Conservation (phyloP, 2,329 filamentous ascomycete species). For the Pseudofabraea citricarpa region DNA sequence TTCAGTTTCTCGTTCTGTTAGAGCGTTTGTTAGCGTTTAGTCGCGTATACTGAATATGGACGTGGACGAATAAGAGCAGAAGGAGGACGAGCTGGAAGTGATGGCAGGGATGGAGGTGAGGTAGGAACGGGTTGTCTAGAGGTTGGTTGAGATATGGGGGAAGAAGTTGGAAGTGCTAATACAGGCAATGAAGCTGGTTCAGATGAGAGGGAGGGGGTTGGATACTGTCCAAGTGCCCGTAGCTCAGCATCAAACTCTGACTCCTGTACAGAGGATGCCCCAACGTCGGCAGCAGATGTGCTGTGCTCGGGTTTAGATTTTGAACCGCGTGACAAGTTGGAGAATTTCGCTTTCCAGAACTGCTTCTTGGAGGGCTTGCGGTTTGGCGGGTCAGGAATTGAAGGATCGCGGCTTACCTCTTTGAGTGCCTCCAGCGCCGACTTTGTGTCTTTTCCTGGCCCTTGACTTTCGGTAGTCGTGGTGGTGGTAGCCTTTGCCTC, state of each 20-base stretch:
- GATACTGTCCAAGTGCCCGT: constrained; percentile 5
- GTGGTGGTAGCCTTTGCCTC: constrained; percentile 9
- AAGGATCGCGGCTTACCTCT: constrained; percentile 42
- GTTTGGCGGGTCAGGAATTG: background rate
- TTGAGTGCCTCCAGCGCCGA: constrained; percentile 47
- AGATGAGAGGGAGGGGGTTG: background rate
- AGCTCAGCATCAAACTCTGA: constrained; percentile 8
- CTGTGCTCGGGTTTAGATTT: background rate
- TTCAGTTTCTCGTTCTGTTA: constrained; percentile 24
- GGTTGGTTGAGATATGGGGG: too few relatives aligned
- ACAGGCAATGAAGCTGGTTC: background rate
- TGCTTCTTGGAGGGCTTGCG: background rate
- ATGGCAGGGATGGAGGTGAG: too few relatives aligned
- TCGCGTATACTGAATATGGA: too few relatives aligned
- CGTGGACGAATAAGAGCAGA: too few relatives aligned
- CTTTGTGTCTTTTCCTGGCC: constrained; percentile 45
- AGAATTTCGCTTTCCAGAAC: background rate
- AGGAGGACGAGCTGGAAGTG: too few relatives aligned
- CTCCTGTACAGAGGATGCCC: background rate
- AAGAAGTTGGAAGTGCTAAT: background rate
- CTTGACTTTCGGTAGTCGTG: constrained; percentile 3
- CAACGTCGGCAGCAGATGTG: background rate
- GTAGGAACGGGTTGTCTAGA: too few relatives aligned
- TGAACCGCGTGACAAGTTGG: background rate
- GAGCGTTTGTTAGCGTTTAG: constrained; percentile 19